These are phyloP conservation scores for Trypanosomatidae sp. DNA, from an alignment of 208 protist genomes.

Conservation along the genomic window DNA sequence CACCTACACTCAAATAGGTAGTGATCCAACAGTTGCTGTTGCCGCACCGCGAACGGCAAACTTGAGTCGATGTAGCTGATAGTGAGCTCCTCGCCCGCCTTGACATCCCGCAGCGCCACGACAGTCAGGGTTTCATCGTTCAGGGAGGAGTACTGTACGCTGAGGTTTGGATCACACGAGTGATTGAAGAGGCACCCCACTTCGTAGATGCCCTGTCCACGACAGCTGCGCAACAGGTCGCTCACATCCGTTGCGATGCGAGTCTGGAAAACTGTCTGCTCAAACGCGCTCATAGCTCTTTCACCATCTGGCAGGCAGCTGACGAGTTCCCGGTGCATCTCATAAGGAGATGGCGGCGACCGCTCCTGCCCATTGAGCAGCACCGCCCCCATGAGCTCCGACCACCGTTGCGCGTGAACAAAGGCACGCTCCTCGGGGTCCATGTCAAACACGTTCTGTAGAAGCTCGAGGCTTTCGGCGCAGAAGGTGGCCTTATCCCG, in stretches of 20 bases:
- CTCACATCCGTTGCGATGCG: constrained; percentile 12
- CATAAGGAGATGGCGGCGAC: constrained; percentile 53
- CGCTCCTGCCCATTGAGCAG: constrained; percentile 85
- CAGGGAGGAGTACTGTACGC: constrained; percentile 44
- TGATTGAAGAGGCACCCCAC: constrained; percentile 82
- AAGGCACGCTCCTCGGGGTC: constrained; percentile 33
- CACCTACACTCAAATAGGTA: constrained; percentile 77
- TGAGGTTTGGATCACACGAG: constrained; percentile 72
- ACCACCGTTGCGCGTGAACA: constrained; percentile 35
- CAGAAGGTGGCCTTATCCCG: constrained; percentile 41
- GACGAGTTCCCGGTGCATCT: constrained; percentile 36
- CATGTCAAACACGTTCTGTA: constrained; percentile 40
- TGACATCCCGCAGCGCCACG: constrained; percentile 60
- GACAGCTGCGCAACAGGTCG: constrained; percentile 30
- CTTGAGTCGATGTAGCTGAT: constrained; percentile 77
- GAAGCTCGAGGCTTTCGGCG: constrained; percentile 19
- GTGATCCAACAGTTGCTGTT: constrained; percentile 70
- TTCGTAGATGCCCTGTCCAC: constrained; percentile 68
- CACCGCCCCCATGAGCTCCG: constrained; percentile 64
- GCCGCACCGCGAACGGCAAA: constrained; percentile 35
- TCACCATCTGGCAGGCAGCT: constrained; percentile 19
- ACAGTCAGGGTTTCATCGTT: constrained; percentile 69
- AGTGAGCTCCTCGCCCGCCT: constrained; percentile 60
- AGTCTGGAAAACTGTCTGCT: constrained; percentile 7
- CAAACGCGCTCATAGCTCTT: constrained; percentile 31